Base-by-base conservation (phyloP, 768 basidiomycete species). In the Trametes cubensis region DNA sequence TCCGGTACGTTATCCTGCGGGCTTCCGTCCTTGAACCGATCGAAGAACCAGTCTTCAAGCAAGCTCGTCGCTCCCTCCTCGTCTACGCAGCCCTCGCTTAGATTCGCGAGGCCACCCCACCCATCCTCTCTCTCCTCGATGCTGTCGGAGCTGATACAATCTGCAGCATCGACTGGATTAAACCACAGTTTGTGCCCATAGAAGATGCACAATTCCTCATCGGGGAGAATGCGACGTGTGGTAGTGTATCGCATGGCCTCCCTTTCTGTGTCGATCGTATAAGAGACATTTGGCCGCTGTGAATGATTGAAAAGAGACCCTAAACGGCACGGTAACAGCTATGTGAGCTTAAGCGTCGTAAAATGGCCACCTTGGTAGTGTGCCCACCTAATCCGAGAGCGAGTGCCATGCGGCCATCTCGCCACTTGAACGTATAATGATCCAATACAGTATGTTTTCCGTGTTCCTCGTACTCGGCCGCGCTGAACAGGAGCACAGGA, bases 291-390 rank as follows among this genome's bases (percentile, higher is more conserved):
- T 6, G 90, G 91, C 4, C 69, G 60, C 26, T 81, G 76, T 0
- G 86, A 85, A 74, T 92, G 91, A 70, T 93, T 94, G 76, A 94
- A 92, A 11, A 94, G 69, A 2, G 91, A 93, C 5, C 92, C 92
- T 92, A 62, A 13, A 3, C 3, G 44, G 45, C 28, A 26, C 40
- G 18, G n/a, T 8, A 25, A 45, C 42, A 58, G 44, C 10, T 41
- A 26, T 23, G 23, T 23, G 48, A 34, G 34, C 34, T 34, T 11
- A 11, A 10, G 10, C 6, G 4, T 34, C 34, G 34, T 34, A 11
- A 11, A 34, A 11, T 6, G 28, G 5, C 2, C 34, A 34, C 10
- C 34, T n/a, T n/a, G n/a, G 6, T 6, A 34, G 34, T 7, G 18
- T 2, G 10, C 42, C 20, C 68, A 92, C 92, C 92, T 25, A 93